Evolutionary conservation across 129 eudicot species (phyloP).

Genomic region (Cynara cardunculus): DNA sequence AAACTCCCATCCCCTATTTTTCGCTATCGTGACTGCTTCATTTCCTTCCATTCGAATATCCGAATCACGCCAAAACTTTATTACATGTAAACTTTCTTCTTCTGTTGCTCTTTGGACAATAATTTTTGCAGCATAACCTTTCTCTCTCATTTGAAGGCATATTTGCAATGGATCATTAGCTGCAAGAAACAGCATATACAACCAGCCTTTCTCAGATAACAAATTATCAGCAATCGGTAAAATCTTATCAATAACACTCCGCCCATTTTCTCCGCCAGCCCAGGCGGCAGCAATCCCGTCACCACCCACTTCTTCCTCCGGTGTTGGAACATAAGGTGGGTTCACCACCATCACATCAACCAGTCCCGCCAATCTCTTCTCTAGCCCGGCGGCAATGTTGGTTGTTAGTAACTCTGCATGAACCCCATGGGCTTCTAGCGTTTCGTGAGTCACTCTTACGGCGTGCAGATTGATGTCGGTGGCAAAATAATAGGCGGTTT

Average conservation of each 20-base stretch:
- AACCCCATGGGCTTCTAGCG: slow-evolving; percentile 72
- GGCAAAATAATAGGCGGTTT: slow-evolving; percentile 53
- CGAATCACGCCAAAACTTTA: slow-evolving; percentile 81
- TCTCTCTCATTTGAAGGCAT: slow-evolving; percentile 69
- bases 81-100: slow-evolving; percentile 76
- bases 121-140: slow-evolving; percentile 68
- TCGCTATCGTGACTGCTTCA: slow-evolving; percentile 17
- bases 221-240: slow-evolving; percentile 75
- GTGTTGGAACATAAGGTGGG: slow-evolving; percentile 95
- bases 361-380: slow-evolving; percentile 42
- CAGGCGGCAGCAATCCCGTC: slow-evolving; percentile 70
- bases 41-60: slow-evolving; percentile 38
- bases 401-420: slow-evolving; percentile 64
- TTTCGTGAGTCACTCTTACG: slow-evolving; percentile 53
- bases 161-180: slow-evolving; percentile 63
- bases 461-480: slow-evolving; percentile 84
- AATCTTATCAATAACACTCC: slow-evolving; percentile 73
- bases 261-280: slow-evolving; percentile 95
- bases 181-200: slow-evolving; percentile 66
- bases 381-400: slow-evolving; percentile 70
- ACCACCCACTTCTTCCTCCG: slow-evolving; percentile 80
- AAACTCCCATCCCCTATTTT: slow-evolving; percentile 24
- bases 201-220: slow-evolving; percentile 79
- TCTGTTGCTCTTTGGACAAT: slow-evolving; percentile 83
- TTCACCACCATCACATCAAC: slow-evolving; percentile 84